Evolutionary conservation across 2,329 filamentous ascomycete genomes (phyloP), one percentile per base, ranked within the genome.

Genomic region (Lachnum nothofagi): DNA sequence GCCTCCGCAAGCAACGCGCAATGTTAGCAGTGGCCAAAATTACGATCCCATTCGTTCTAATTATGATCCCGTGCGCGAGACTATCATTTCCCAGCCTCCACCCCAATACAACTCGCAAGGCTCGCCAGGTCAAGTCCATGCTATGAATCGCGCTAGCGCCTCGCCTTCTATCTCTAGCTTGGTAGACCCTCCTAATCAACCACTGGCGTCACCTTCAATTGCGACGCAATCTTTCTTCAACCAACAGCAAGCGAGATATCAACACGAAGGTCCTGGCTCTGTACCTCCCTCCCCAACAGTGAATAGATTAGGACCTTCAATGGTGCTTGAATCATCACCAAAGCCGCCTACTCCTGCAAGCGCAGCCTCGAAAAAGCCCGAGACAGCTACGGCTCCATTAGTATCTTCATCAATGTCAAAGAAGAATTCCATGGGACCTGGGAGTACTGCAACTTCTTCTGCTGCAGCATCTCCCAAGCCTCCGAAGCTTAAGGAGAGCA

Each of bases 141-240:
- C 70, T 3, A 62, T 78, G 46, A 85, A 86, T 67, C 81, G 86
- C 46, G 86, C 88, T n/a, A 91, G 87, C 64, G 86, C 86, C 33
- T 96, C 91, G 4, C 91, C 91, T 1, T 91, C 91, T 2, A 95
- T 96, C 58, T 85, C 89, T 5, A 95, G 88, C 68, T 77, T 96
- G 49, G 88, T 96, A 43, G 89, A 95, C 58, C 86, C 85, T 27
- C 78, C 78, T 2, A 67, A 61, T 42, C 64, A 66, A 29, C 39
- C 59, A 3, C 49, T 61, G 27, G 58, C 59, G 4, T 65, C 62
- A 9, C 63, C 63, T 5, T 65, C 63, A 0, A 53, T 61, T 39
- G 60, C 59, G 60, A 34, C 60, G 42, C 46, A 63, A 67, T 59
- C 63, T 58, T 60, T 63, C 62, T 67, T 62, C 46, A 62, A 65